Conservation (phyloP, 768 basidiomycete species). For the Dacryopinax primogenitus region DNA sequence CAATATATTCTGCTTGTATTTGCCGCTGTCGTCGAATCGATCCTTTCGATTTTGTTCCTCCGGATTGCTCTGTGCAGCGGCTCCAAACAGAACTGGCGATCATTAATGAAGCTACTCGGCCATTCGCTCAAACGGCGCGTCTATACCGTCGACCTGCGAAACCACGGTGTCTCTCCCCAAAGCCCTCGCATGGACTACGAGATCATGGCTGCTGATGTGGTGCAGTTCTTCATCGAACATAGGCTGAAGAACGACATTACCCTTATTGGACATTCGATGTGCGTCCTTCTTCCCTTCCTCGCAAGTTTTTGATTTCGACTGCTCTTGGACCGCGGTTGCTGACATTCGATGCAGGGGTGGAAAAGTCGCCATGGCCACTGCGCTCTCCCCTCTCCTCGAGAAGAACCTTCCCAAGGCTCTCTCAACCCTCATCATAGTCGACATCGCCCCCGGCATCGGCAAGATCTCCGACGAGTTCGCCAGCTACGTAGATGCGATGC, state of each 20-base stretch:
- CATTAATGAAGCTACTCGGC: slow-evolving; percentile 63
- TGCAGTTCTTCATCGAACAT: slow-evolving; percentile 47
- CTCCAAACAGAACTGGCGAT: slow-evolving; percentile 80
- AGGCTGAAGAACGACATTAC: slow-evolving; percentile 41
- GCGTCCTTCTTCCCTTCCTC: slow-evolving; percentile 22
- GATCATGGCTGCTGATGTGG: slow-evolving; percentile 68
- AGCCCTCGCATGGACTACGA: slow-evolving; percentile 56
- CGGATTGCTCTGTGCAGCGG: no score
- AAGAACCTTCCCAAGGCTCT: slow-evolving; percentile 30
- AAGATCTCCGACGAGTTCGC: slow-evolving; percentile 51
- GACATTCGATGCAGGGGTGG: slow-evolving; percentile 53
- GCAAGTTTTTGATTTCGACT: neutral
- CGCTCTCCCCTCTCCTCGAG: slow-evolving; percentile 37
- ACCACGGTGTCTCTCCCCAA: slow-evolving; percentile 77
- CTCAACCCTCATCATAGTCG: slow-evolving; percentile 55
- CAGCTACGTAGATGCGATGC: slow-evolving; percentile 59
- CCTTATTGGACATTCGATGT: slow-evolving; percentile 87
- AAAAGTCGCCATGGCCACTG: slow-evolving; percentile 64
- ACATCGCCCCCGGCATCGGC: slow-evolving; percentile 61
- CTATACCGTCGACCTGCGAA: slow-evolving; percentile 75
- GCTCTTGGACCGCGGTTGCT: neutral
- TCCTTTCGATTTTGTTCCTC: no score
- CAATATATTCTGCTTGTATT: no score
- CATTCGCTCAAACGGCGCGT: slow-evolving; percentile 51
- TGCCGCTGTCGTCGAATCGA: no score